phyloP scores from a whole-genome alignment of 257 asterid species.

The Gentiana dahurica region DNA sequence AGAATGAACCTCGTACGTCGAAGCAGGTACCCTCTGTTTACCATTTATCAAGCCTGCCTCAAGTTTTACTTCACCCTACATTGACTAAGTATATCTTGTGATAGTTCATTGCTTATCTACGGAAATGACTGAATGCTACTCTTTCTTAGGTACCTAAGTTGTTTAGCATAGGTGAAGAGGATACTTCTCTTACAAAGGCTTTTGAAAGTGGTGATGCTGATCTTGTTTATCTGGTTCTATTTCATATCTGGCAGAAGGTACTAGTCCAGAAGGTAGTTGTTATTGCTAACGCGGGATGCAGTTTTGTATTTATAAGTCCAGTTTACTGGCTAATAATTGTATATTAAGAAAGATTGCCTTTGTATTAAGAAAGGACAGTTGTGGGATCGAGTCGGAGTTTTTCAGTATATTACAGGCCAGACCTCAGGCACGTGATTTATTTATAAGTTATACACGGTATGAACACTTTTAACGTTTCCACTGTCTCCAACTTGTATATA shows the following conservation, averaged over 20 bases:
- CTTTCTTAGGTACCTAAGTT: conserved; percentile 74
- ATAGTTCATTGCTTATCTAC: no score
- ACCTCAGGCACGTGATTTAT: conserved; percentile 85
- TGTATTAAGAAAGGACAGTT: not conserved
- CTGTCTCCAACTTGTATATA: not conserved
- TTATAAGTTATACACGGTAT: conserved; percentile 78
- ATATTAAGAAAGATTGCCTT: no score
- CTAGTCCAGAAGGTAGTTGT: conserved; percentile 5
- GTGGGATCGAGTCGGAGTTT: conserved; percentile 74
- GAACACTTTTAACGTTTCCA: conserved; percentile 9
- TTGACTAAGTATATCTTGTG: not conserved
- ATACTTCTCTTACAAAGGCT: conserved; percentile 79
- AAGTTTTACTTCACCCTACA: no score
- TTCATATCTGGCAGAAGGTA: conserved; percentile 94
- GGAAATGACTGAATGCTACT: no score
- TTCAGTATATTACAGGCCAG: conserved; percentile 78
- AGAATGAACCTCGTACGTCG: no score
- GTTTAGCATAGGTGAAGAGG: conserved; percentile 96
- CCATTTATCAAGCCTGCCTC: no score
- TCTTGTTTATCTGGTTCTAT: conserved; percentile 89
- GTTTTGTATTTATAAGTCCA: no score
- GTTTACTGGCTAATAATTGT: not conserved
- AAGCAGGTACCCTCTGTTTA: no score
- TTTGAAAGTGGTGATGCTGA: conserved; percentile 94
- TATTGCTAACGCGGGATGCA: no score